Conservation (phyloP, 257 asterid genomes). For the Solanum pinnatisectum region DNA sequence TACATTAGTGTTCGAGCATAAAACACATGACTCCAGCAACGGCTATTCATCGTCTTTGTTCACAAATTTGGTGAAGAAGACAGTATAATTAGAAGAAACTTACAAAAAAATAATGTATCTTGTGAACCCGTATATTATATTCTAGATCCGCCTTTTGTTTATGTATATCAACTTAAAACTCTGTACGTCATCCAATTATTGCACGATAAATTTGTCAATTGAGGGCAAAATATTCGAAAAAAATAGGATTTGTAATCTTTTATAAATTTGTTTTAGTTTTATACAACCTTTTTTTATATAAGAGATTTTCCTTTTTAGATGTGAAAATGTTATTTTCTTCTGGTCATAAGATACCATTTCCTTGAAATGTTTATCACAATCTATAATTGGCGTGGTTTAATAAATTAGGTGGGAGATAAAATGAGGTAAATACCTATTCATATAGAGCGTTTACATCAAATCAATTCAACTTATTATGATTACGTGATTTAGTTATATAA, state of each 20-base stretch:
- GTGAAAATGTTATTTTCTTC: neutral
- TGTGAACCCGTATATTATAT: neutral
- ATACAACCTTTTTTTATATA: too few species aligned
- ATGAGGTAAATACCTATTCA: neutral
- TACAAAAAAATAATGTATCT: neutral
- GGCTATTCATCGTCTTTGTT: too few species aligned
- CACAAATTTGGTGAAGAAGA: too few species aligned
- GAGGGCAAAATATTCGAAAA: neutral
- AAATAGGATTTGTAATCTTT: too few species aligned
- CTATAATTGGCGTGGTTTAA: neutral
- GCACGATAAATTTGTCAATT: neutral
- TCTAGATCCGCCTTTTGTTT: neutral
- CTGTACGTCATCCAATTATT: neutral
- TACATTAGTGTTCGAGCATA: too few species aligned
- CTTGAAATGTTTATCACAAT: neutral
- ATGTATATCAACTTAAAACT: neutral
- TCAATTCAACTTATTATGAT: neutral
- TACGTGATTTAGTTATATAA: neutral
- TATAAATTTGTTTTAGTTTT: too few species aligned
- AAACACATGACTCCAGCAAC: too few species aligned
- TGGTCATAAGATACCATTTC: neutral
- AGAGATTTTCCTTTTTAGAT: too few species aligned
- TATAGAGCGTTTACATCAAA: neutral
- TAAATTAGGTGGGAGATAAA: neutral
- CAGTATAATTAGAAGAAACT: too few species aligned